Conservation (phyloP, 1,284 basidiomycete genomes). For the Phenoliferia sp. region DNA sequence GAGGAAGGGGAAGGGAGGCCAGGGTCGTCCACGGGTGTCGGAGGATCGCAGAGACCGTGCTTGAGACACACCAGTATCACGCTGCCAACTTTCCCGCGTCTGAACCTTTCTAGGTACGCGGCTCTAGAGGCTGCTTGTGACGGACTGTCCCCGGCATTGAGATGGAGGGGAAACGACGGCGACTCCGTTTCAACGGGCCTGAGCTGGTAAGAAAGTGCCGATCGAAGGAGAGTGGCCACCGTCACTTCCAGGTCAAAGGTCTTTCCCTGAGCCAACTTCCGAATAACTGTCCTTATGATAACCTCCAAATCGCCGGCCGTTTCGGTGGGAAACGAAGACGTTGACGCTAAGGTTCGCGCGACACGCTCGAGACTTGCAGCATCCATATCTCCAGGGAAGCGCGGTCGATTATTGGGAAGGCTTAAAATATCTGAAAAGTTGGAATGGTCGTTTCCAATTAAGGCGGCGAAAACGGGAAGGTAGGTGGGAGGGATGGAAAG, state of each 20-base stretch:
- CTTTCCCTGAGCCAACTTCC: background rate
- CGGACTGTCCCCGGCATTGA: slow-evolving; percentile 1
- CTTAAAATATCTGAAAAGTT: slow-evolving; percentile 38
- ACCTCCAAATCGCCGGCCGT: slow-evolving; percentile 12
- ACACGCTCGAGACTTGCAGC: slow-evolving; percentile 10
- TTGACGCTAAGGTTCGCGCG: background rate
- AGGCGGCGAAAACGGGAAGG: slow-evolving; percentile 74
- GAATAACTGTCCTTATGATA: slow-evolving; percentile 7
- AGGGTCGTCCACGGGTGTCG: slow-evolving; percentile 12
- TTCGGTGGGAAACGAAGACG: background rate
- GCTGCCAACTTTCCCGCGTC: slow-evolving; percentile 4
- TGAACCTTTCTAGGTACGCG: slow-evolving; percentile 12
- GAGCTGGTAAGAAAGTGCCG: slow-evolving; percentile 18
- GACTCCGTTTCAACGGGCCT: slow-evolving; percentile 7
- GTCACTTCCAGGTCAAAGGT: slow-evolving; percentile 9
- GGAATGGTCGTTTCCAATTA: slow-evolving; percentile 81
- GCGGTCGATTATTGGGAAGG: slow-evolving; percentile 21
- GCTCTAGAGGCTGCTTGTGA: background rate
- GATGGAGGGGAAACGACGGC: slow-evolving; percentile 16
- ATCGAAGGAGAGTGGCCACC: slow-evolving; percentile 8
- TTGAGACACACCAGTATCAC: slow-evolving; percentile 22
- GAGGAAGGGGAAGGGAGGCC: slow-evolving; percentile 37
- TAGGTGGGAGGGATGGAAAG: slow-evolving; percentile 64
- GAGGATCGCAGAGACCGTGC: slow-evolving; percentile 9
- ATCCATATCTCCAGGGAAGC: slow-evolving; percentile 27